Conservation (phyloP, 176 grass and related monocot species). For the Eragrostis nindensis region DNA sequence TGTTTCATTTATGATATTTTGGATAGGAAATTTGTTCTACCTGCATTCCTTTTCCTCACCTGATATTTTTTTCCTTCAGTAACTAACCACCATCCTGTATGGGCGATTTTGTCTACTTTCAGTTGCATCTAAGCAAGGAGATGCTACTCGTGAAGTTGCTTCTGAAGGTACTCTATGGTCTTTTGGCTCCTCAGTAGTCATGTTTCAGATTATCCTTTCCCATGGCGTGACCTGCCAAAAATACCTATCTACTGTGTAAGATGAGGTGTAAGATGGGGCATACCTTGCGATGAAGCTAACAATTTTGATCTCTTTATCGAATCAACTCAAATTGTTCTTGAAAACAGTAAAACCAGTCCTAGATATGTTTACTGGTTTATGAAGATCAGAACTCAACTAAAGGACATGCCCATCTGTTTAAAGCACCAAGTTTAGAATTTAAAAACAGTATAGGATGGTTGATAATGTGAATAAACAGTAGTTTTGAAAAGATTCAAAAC, state of each 20-base stretch:
- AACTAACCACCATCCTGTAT: conserved; percentile 6
- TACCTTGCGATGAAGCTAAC: conserved; percentile 12
- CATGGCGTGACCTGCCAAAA: not conserved
- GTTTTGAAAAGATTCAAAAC: conserved; percentile 5
- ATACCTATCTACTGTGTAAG: conserved; percentile 4
- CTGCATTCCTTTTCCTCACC: not conserved
- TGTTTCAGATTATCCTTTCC: not conserved
- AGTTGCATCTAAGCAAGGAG: conserved; percentile 24
- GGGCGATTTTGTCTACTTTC: not conserved
- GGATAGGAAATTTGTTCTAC: not conserved
- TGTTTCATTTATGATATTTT: conserved; percentile 13
- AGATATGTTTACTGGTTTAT: not conserved
- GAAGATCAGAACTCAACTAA: conserved; percentile 6
- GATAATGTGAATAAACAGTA: conserved; percentile 1
- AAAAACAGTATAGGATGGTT: not conserved
- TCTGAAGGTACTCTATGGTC: conserved; percentile 19
- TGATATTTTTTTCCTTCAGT: not conserved
- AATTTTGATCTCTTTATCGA: not conserved
- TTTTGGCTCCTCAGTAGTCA: conserved; percentile 6
- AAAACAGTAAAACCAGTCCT: not conserved
- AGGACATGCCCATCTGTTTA: not conserved
- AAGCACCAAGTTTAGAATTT: not conserved
- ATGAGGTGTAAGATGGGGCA: conserved; percentile 8
- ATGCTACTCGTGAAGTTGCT: conserved; percentile 21
- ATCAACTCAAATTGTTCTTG: not conserved